Conservation (phyloP, 139 green algal genomes). For the Chlorella vulgaris region DNA sequence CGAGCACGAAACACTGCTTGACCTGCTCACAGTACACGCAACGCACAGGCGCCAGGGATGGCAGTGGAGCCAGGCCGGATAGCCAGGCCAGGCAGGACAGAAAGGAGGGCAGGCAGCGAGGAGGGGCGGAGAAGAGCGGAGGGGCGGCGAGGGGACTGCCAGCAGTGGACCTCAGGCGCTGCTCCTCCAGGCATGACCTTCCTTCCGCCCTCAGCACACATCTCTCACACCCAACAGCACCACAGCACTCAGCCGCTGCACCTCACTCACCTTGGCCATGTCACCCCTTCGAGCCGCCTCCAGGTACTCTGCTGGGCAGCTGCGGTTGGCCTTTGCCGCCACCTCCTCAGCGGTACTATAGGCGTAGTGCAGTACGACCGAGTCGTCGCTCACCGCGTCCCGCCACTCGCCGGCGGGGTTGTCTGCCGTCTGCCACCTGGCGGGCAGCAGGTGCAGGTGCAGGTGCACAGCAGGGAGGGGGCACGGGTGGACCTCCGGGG, state of each 20-base stretch:
- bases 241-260: too few relatives aligned
- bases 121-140: too few relatives aligned
- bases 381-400: constrained; percentile 36
- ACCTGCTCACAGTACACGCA: constrained; percentile 11
- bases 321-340: constrained; percentile 39
- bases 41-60: neutral
- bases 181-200: neutral
- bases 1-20: constrained; percentile 48
- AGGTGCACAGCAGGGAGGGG: neutral
- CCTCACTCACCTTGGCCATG: constrained; percentile 22
- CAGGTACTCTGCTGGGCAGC: constrained; percentile 35
- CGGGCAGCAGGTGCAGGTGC: neutral
- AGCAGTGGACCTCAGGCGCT: neutral
- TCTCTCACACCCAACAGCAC: too few relatives aligned
- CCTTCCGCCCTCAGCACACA: too few relatives aligned
- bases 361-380: constrained; percentile 47
- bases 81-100: too few relatives aligned
- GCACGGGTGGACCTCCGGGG: neutral
- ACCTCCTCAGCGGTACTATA: constrained; percentile 39
- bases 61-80: too few relatives aligned
- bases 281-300: constrained; percentile 8
- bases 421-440: constrained; percentile 13
- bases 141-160: too few relatives aligned
- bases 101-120: too few relatives aligned
- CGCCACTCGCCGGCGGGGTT: constrained; percentile 35